Evolutionary conservation across 768 basidiomycete genomes (phyloP), one percentile per base, ranked within the genome.

Genomic region (Calocera viscosa): DNA sequence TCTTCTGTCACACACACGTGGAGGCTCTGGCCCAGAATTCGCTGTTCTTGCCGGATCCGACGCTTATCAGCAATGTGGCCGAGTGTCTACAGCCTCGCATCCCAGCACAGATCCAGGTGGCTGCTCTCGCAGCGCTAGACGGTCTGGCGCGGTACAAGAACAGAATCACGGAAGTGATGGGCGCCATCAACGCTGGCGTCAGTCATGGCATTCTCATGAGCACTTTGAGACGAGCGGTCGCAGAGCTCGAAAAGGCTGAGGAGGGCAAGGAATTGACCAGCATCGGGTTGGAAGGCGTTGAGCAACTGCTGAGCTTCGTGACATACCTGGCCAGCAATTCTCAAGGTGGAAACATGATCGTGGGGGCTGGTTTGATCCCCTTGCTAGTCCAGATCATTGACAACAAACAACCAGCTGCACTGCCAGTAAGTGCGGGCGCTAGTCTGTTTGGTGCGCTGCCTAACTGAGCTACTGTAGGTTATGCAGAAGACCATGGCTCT

Each of bases 191-290:
- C 74, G 94, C 92, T 28, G 92, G 92, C 49, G 92, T 97, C 66
- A 96, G 93, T 72, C 96, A 98, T 73, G 96, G 96, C 14, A 88
- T 93, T 41, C 76, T 99, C 28, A 91, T 98, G 87, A 87, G 89
- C 32, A 80, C 94, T 38, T 81, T 97, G 66, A 84, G 94, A 68
- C 88, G 86, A 76, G 89, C 90, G 26, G 87, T 91, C 19, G 75
- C 81, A 19, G 88, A 92, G 68, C 84, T 93, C 24, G 81, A 83
- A 65, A 82, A 83, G 67, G 80, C 86, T 1, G 82, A 86, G 53
- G 53, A 60, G 24, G 53, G 53, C 26, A 32, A 26, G 30, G 53
- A 60, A 5, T 22, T 60, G 14, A 60, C 26, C 30, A 60, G 69
- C 28, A 12, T 32, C 2, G 7, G 49, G n/a, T 1, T 24, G 17